Base-by-base conservation (phyloP, 345 rosid species). In the Eutrema yunnanense region DNA sequence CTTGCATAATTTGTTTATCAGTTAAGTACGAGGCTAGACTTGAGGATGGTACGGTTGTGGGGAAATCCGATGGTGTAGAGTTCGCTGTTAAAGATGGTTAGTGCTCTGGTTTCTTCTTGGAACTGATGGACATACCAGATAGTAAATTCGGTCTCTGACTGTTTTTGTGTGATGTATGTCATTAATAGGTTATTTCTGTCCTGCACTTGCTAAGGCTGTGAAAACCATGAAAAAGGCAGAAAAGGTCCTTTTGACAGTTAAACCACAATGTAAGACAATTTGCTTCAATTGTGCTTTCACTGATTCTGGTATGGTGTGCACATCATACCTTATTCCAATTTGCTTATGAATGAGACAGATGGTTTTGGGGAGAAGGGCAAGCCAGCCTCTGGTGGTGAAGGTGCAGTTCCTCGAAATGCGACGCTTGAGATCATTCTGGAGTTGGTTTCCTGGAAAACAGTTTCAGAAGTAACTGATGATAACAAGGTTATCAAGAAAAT, bases 221-320 rank as follows among this genome's bases (percentile, higher is more conserved):
- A 90, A 92, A 82, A 90, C 98, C 49, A 92, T 95, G 99, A 95
- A 95, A 69, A 90, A 83, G 72, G 90, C 84, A 3, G 97, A 95
- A 59, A 95, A 83, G 40, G 96, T 83, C 1, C 81, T 90, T 19
- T 80, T 92, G 6, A 81, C 96, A 4, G 98, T 92, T 73, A 95
- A 88, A 16, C 80, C 80, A 42, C 80, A 77, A 71, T 77, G 80
- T 77, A 71, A 71, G 80, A 40, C 3, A 5, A 3, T 19, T 50
- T 71, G 3, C 8, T 8, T 65, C 13, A 1, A 0, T 51, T 9
- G 4, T 22, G 32, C 38, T 48, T 63, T 40, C 3, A 11, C 2
- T 57, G 36, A 33, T 42, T 6, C 5, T 41, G 6, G 27, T 41
- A 3, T 57, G 27, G 19, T 27, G 13, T 48, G 12, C 26, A 33